These are phyloP conservation scores for Cyanidioschyzon merolae DNA, from an alignment of 23 red algal genomes.

Conservation along the genomic window DNA sequence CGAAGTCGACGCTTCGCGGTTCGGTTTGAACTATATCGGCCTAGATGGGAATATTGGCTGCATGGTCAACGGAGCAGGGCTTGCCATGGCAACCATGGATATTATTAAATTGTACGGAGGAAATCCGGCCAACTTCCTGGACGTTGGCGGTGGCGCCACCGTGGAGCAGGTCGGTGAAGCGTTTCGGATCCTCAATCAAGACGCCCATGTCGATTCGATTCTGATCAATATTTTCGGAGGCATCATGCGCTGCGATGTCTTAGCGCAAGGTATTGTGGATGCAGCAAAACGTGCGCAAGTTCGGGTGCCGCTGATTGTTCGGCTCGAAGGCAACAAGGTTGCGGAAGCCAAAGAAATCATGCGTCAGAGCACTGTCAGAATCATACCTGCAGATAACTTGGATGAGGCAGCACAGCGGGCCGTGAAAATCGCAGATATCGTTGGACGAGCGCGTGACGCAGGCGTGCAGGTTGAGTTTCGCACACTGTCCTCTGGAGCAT, in stretches of 20 bases:
- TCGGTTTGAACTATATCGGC: constrained; percentile 90
- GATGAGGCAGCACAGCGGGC: constrained; percentile 79
- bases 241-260: constrained; percentile 98
- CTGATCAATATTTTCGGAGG: constrained; percentile 99
- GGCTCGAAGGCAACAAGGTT: constrained; percentile 96
- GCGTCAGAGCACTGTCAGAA: constrained; percentile 29
- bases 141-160: constrained; percentile 88
- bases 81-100: constrained; percentile 99
- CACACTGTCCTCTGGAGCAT: neutral
- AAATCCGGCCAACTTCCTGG: constrained; percentile 92
- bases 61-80: constrained; percentile 85
- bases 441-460: constrained; percentile 34
- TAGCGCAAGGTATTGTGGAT: constrained; percentile 94
- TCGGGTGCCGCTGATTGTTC: constrained; percentile 77
- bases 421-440: constrained; percentile 49
- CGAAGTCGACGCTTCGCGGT: constrained; percentile 59
- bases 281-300: constrained; percentile 66
- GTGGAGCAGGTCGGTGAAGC: constrained; percentile 92
- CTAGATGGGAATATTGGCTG: constrained; percentile 98
- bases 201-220: constrained; percentile 69
- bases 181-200: constrained; percentile 77
- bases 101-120: constrained; percentile 98
- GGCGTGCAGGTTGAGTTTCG: constrained; percentile 51
- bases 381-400: constrained; percentile 77
- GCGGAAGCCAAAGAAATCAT: constrained; percentile 82